Percentiles rank a stretch among this genome's conserved stretches.
phyloP scores from a whole-genome alignment of 176 grass and related monocot genomes.

The Sorghum bicolor region Sorghum_bicolor_NCBIv3 NC_012872.2:59027501-59028000 shows the following conservation, averaged over 20 bases:
- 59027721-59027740: neutral
- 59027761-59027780: neutral
- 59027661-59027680: neutral
- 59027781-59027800: neutral
- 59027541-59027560: neutral
- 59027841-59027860: neutral
- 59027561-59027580: neutral
- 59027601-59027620: no score
- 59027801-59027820: neutral
- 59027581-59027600: neutral
- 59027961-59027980: neutral
- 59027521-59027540: neutral
- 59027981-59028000: neutral
- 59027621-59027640: neutral
- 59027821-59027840: neutral
- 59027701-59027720: neutral
- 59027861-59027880: neutral
- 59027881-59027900: no score
- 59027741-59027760: neutral
- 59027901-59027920: neutral
- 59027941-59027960: neutral
- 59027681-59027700: neutral
- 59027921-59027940: neutral
- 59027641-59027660: neutral
- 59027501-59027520: neutral